These are phyloP conservation scores for Besnoitia besnoiti DNA, from an alignment of 169 alveolate genomes.

Conservation along the genomic window DNA sequence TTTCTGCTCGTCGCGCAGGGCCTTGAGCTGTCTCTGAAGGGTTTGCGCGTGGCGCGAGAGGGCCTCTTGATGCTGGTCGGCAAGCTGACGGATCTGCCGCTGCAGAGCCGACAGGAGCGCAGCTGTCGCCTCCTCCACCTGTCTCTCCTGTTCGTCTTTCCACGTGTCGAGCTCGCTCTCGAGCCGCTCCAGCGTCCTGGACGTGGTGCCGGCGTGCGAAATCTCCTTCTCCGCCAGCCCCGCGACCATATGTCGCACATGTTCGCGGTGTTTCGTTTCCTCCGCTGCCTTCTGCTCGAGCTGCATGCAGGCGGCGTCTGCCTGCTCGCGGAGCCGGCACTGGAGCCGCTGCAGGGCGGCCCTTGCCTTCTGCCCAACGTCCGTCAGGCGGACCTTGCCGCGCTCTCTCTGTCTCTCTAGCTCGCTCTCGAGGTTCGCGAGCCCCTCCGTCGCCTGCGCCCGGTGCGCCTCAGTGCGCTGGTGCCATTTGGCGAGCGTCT, in stretches of 20 bases:
- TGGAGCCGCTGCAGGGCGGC: constrained; percentile 17
- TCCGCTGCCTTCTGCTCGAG: neutral
- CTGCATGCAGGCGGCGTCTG: neutral
- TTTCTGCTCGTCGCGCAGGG: neutral
- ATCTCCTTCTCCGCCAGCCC: neutral
- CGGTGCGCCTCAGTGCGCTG: neutral
- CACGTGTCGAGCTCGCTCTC: neutral
- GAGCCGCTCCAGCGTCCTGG: neutral
- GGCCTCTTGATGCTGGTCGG: neutral
- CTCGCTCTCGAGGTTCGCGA: neutral
- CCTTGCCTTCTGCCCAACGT: neutral
- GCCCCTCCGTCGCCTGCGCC: neutral
- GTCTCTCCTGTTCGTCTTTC: neutral
- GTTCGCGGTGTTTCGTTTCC: constrained; percentile 46
- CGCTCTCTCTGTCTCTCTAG: neutral
- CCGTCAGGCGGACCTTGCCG: neutral
- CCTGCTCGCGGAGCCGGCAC: neutral
- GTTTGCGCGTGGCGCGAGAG: neutral
- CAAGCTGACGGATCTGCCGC: neutral
- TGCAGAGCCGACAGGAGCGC: neutral
- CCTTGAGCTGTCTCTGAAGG: neutral
- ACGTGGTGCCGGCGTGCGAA: neutral
- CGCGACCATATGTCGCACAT: neutral
- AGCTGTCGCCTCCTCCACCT: neutral
- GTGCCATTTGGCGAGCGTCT: neutral